A percentile compares a stretch with the other conserved stretches of the same genome.
Conservation (phyloP, 192 early-diverging fungal genomes). For the Coemansia sp. region DNA sequence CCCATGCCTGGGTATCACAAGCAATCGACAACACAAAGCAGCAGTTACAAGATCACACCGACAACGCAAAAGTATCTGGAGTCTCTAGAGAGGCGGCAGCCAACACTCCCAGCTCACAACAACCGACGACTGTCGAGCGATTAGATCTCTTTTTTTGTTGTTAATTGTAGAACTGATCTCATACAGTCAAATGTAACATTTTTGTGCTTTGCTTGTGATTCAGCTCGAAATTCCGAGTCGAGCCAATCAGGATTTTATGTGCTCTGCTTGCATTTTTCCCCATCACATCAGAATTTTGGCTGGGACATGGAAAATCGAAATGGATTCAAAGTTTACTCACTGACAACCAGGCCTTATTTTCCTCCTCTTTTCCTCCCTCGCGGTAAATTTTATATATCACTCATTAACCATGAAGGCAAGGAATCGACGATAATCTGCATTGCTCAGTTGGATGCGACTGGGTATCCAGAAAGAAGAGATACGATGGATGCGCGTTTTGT, state of each 20-base stretch:
- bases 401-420: slow-evolving; percentile 49
- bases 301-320: too few species aligned
- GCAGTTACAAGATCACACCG: slow-evolving; percentile 42
- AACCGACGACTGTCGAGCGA: not conserved
- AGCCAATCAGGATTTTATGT: not conserved
- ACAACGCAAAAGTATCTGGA: slow-evolving; percentile 54
- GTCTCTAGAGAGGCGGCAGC: slow-evolving; percentile 13
- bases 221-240: not conserved
- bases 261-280: not conserved
- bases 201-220: not conserved
- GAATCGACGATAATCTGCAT: slow-evolving; percentile 16
- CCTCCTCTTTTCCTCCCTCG: slow-evolving; percentile 39
- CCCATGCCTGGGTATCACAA: slow-evolving; percentile 24
- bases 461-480: slow-evolving; percentile 2
- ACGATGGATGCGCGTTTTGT: slow-evolving; percentile 13
- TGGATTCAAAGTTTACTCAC: too few species aligned
- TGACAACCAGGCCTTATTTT: slow-evolving; percentile 15
- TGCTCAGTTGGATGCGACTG: slow-evolving; percentile 17
- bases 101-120: too few species aligned
- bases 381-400: slow-evolving; percentile 28
- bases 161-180: too few species aligned
- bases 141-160: not conserved
- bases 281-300: not conserved
- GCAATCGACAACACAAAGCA: not conserved
- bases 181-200: too few species aligned